These are phyloP conservation scores for Paracoccidioides lutzii DNA, from an alignment of 2,329 filamentous ascomycete species.

Conservation along the genomic window DNA sequence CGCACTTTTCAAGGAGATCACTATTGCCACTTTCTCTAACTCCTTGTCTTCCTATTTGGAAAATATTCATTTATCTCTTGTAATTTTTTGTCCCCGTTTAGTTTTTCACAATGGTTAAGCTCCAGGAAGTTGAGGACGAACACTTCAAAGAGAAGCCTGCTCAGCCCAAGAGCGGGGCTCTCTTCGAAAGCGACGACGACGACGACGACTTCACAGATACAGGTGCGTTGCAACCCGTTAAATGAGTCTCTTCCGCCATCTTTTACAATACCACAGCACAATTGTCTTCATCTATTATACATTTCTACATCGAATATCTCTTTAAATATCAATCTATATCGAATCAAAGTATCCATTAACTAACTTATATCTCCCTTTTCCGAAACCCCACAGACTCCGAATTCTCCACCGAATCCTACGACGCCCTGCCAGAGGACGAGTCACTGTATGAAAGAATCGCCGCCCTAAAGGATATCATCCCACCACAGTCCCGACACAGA, in stretches of 20 bases:
- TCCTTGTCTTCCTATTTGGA: no score
- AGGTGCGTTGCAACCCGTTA: constrained; percentile 43
- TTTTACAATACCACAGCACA: not conserved
- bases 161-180: constrained; percentile 45
- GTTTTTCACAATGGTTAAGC: constrained; percentile 66
- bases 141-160: constrained; percentile 66
- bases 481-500: constrained; percentile 56
- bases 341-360: no score
- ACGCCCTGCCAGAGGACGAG: constrained; percentile 41
- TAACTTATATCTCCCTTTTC: not conserved
- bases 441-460: constrained; percentile 54
- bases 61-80: not conserved
- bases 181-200: constrained; percentile 44
- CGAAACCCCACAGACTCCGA: constrained; percentile 52
- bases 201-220: constrained; percentile 87
- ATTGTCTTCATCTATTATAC: not conserved
- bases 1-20: no score
- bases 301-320: not conserved
- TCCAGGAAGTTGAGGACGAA: constrained; percentile 94
- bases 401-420: constrained; percentile 69
- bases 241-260: not conserved
- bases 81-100: not conserved
- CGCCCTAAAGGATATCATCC: constrained; percentile 63
- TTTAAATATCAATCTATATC: not conserved
- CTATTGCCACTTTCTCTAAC: no score